Evolutionary conservation across 2,329 filamentous ascomycete species (phyloP).

Genomic region (Rugonectria rugulosa): DNA sequence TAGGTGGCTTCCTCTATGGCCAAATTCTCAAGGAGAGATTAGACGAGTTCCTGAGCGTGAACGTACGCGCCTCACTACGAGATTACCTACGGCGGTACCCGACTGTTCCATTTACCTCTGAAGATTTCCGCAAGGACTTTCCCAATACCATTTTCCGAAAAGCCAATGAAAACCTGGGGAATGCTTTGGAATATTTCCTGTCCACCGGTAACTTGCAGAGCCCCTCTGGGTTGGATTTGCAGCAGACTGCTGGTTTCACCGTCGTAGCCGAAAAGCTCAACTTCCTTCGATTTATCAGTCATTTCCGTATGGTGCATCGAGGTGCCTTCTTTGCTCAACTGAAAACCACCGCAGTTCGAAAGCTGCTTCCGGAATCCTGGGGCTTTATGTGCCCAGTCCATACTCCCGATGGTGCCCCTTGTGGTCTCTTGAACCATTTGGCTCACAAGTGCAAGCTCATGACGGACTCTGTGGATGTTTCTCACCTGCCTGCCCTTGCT

Average conservation of each 20-base stretch:
- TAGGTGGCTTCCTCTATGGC: slow-evolving; percentile 92
- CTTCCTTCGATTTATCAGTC: slow-evolving; percentile 97
- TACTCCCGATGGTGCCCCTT: slow-evolving; percentile 94
- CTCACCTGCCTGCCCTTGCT: slow-evolving; percentile 75
- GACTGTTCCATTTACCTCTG: slow-evolving; percentile 77
- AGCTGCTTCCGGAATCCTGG: slow-evolving; percentile 95
- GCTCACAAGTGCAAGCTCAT: slow-evolving; percentile 93
- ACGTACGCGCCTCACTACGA: slow-evolving; percentile 59
- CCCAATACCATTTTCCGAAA: slow-evolving; percentile 77
- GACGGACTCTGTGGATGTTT: slow-evolving; percentile 77
- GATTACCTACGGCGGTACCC: slow-evolving; percentile 65
- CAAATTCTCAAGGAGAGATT: slow-evolving; percentile 95
- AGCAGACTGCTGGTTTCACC: slow-evolving; percentile 93
- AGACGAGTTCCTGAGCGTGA: slow-evolving; percentile 79
- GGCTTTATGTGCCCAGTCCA: slow-evolving; percentile 97
- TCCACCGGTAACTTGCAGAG: slow-evolving; percentile 94
- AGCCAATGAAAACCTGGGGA: slow-evolving; percentile 88
- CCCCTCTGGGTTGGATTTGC: slow-evolving; percentile 89
- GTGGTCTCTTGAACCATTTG: slow-evolving; percentile 92
- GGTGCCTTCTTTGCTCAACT: slow-evolving; percentile 98
- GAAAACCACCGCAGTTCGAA: slow-evolving; percentile 96
- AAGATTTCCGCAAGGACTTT: slow-evolving; percentile 82
- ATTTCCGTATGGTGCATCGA: slow-evolving; percentile 99
- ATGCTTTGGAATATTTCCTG: slow-evolving; percentile 90
- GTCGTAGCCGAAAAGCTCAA: slow-evolving; percentile 99